Evolutionary conservation across 2,329 filamentous ascomycete genomes (phyloP).

Genomic region (Talaromyces albobiverticillius): DNA sequence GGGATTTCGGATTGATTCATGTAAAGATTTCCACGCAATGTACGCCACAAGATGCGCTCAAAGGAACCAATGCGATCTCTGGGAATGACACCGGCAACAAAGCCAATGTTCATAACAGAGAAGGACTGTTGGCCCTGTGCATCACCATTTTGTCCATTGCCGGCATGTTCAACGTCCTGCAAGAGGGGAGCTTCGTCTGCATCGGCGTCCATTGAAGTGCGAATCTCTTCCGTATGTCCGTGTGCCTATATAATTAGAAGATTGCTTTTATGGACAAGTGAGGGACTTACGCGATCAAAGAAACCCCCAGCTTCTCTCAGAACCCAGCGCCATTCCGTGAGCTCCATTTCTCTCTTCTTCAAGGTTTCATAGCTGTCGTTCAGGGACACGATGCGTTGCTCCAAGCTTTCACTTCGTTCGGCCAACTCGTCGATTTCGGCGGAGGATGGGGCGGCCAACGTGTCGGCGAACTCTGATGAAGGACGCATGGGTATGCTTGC

Average conservation of each 20-base stretch:
- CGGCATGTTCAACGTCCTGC: constrained; percentile 89
- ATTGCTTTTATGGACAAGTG: not conserved
- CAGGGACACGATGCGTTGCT: constrained; percentile 84
- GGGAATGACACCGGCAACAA: constrained; percentile 92
- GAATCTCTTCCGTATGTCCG: constrained; percentile 94
- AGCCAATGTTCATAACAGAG: constrained; percentile 97
- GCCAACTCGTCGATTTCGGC: constrained; percentile 95
- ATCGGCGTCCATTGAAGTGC: constrained; percentile 71
- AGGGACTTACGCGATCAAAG: constrained; percentile 67
- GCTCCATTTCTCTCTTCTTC: constrained; percentile 94
- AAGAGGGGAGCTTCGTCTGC: constrained; percentile 85
- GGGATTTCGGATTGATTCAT: constrained; percentile 99
- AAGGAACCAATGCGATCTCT: constrained; percentile 92
- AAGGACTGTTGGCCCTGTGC: constrained; percentile 79
- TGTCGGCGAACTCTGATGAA: constrained; percentile 85
- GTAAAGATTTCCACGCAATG: constrained; percentile 94
- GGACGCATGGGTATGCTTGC: constrained; percentile 79
- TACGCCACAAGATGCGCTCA: constrained; percentile 96
- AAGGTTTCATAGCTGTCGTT: constrained; percentile 98
- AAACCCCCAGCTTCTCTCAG: constrained; percentile 93
- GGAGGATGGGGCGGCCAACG: constrained; percentile 81
- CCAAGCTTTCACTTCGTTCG: constrained; percentile 86
- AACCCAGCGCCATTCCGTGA: constrained; percentile 98
- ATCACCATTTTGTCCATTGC: constrained; percentile 60
- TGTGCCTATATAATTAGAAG: constrained; percentile 66